Evolutionary conservation across 495 filamentous ascomycete genomes (phyloP), one percentile per base, ranked within the genome.

Genomic region (Aspergillus sclerotiicarbonarius): DNA sequence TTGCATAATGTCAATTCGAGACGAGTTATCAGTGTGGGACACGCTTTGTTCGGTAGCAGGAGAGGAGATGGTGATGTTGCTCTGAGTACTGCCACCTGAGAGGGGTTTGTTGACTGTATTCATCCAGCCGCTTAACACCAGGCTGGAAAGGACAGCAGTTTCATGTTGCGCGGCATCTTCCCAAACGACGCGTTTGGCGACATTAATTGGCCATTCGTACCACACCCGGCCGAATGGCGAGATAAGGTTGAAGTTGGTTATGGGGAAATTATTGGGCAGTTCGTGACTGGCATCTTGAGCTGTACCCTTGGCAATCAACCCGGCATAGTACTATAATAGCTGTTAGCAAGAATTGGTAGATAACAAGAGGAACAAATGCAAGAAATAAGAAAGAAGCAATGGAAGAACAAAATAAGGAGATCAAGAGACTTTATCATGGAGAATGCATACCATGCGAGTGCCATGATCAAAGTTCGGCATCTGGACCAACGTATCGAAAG

Each of bases 401-500:
- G 44, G 20, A 30, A 13, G 9, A 15, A 13, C 1, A 20, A 30
- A 0, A n/a, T 25, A 47, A 20, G 2, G 47, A 4, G n/a, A 45
- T 30, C 35, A 25, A 15, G 10, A 21, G 13, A 21, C n/a, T n/a
- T n/a, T n/a, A n/a, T n/a, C n/a, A n/a, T n/a, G n/a, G n/a, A n/a
- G n/a, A n/a, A n/a, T n/a, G 13, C 67, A 53, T 59, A 74, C 69
- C 66, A 67, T 49, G 53, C 70, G 56, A 7, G 62, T 63, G 33
- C 68, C 60, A 21, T 74, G 67, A 9, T 69, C 58, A 19, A 69
- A 51, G 8, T 63, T 56, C 12, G 65, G 62, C 57, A 67, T 67
- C 21, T 63, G 70, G 10, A 63, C 69, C 41, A 78, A 57, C 0
- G 67, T 62, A 33, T 77, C 70, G 41, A 76, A 77, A 0, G 74